Evolutionary conservation across 352 stramenopile genomes (phyloP).

Genomic region (Phytophthora cajani): DNA sequence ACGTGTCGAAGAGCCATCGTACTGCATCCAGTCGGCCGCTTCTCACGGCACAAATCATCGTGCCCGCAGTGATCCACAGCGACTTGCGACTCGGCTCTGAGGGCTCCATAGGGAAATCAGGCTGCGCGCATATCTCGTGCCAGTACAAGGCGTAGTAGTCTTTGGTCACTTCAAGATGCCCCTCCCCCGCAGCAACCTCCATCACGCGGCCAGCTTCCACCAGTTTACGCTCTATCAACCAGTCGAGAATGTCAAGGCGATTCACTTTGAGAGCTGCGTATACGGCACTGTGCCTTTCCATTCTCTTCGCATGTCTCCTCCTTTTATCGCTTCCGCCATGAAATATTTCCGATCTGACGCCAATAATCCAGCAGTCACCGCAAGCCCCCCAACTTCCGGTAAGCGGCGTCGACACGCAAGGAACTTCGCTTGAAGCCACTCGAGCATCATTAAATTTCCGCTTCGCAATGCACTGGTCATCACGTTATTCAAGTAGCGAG

Average conservation of each 20-base stretch:
- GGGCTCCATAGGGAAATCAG: neutral
- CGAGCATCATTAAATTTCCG: neutral
- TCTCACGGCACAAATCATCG: neutral
- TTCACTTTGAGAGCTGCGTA: neutral
- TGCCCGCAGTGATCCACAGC: neutral
- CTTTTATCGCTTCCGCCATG: neutral
- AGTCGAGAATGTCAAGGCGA: neutral
- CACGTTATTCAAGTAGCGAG: neutral
- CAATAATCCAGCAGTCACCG: neutral
- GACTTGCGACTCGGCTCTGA: neutral
- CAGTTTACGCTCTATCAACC: neutral
- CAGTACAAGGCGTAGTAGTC: neutral
- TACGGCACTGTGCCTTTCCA: neutral
- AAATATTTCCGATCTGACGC: neutral
- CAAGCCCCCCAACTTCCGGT: too few relatives aligned
- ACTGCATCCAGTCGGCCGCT: neutral
- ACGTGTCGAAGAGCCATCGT: slow-evolving; percentile 1
- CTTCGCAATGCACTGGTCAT: neutral
- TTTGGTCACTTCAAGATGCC: neutral
- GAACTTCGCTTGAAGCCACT: neutral
- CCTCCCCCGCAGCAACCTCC: neutral
- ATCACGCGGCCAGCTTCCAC: neutral
- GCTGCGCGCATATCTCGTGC: neutral
- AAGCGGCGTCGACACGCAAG: too few relatives aligned
- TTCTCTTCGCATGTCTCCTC: neutral